phyloP scores from a whole-genome alignment of 345 rosid genomes.

The Populus tremula region DNA sequence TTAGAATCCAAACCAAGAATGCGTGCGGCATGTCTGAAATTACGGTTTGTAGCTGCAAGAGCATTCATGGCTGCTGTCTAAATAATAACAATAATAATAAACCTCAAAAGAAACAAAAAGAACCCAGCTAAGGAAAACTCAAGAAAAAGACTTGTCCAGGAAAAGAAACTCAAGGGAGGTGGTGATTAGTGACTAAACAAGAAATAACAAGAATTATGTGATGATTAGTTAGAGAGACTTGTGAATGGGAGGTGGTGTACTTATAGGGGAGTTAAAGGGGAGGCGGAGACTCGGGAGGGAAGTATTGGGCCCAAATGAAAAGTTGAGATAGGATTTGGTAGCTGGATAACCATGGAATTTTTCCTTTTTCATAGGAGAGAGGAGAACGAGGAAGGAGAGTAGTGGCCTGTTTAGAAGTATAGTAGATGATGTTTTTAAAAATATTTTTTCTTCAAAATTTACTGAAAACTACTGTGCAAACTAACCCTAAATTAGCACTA shows the following conservation, averaged over 20 bases:
- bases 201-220: background rate
- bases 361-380: background rate
- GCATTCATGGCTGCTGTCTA: conserved; percentile 64
- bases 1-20: conserved; percentile 91
- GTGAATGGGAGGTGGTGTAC: background rate
- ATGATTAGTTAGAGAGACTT: background rate
- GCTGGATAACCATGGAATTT: background rate
- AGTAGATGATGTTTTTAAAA: no score
- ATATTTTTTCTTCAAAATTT: no score
- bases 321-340: background rate
- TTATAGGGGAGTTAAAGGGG: background rate
- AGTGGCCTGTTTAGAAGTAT: no score
- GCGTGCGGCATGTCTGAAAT: conserved; percentile 82
- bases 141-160: background rate
- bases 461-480: no score
- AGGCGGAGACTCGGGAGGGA: background rate
- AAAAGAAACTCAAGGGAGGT: background rate
- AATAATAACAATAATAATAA: background rate
- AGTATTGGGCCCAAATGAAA: background rate
- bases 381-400: no score
- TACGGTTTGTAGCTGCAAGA: conserved; percentile 87
- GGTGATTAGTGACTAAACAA: background rate
- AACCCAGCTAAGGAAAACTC: background rate
- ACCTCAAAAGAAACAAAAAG: background rate
- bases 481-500: no score